A percentile compares a stretch with the other conserved stretches of the same genome.
These are phyloP conservation scores for Yarrowia sp. DNA, from an alignment of 805 yeast species.

Conservation along the genomic window DNA sequence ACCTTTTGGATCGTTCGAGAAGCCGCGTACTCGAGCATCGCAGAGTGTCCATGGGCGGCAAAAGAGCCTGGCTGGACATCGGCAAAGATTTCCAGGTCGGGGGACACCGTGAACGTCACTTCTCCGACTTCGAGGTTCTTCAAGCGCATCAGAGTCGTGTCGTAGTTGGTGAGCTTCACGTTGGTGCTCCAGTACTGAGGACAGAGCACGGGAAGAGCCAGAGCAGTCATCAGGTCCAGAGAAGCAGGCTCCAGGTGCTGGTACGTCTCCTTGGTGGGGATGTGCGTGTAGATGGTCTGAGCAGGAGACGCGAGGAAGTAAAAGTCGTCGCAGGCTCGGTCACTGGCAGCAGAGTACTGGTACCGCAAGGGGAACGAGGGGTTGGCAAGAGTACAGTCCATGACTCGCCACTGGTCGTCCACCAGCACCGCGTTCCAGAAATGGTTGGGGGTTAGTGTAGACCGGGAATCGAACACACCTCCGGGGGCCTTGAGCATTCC, in stretches of 20 bases:
- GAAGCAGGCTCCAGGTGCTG: conserved; percentile 85
- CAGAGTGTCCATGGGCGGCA: conserved; percentile 40
- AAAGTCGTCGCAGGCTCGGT: conserved; percentile 56
- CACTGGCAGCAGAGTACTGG: conserved; percentile 52
- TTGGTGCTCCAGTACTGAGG: conserved; percentile 74
- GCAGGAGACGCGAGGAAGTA: conserved; percentile 83
- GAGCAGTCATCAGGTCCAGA: conserved; percentile 75
- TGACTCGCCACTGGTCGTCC: conserved; percentile 77
- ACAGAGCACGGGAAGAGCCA: conserved; percentile 84
- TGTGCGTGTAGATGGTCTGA: conserved; percentile 79
- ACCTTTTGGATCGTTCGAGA: conserved; percentile 56
- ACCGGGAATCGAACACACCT: conserved; percentile 55
- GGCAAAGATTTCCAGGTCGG: conserved; percentile 70
- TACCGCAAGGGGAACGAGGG: conserved; percentile 60
- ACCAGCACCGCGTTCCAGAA: conserved; percentile 85
- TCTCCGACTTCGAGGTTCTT: conserved; percentile 81
- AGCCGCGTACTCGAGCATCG: conserved; percentile 41
- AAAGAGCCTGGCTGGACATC: conserved; percentile 49
- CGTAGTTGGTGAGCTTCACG: conserved; percentile 69
- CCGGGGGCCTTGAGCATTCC: conserved; percentile 88
- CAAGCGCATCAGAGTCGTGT: conserved; percentile 76
- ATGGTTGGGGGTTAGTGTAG: conserved; percentile 69
- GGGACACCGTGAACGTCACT: conserved; percentile 74
- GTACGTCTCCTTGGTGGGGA: conserved; percentile 76
- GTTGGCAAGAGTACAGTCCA: conserved; percentile 76